Evolutionary conservation across 2,329 filamentous ascomycete genomes (phyloP).

Genomic region (Acarospora socialis): DNA sequence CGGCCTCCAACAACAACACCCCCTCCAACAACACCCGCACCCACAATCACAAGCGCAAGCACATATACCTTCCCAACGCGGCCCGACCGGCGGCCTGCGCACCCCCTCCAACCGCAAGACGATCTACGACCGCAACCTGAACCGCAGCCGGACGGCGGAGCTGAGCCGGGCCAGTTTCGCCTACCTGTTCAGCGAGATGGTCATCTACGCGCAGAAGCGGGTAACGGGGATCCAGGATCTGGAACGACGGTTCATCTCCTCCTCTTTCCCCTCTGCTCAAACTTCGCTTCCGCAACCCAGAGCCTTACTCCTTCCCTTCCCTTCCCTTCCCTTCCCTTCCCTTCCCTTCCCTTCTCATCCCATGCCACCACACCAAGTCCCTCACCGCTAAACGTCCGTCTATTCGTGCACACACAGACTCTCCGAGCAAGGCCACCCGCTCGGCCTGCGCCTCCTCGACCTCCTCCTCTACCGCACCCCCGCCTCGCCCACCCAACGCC

Average conservation of each 20-base stretch:
- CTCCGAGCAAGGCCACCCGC: conserved; percentile 81
- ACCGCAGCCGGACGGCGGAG: conserved; percentile 76
- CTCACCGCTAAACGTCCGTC: background rate
- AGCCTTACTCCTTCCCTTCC: background rate
- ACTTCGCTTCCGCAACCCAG: background rate
- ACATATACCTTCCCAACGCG: conserved; percentile 19
- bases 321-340: no score
- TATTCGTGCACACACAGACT: conserved; percentile 54
- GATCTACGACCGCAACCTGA: conserved; percentile 92
- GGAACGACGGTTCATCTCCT: conserved; percentile 59
- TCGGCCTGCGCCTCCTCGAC: conserved; percentile 88
- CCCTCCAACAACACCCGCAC: conserved; percentile 24
- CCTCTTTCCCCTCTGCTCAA: conserved; percentile 1
- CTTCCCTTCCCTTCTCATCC: background rate
- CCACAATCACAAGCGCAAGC: no score
- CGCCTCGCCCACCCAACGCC: conserved; percentile 59
- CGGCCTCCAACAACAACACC: conserved; percentile 30
- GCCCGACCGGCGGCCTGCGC: conserved; percentile 47
- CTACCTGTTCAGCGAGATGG: conserved; percentile 93
- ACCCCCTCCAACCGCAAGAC: conserved; percentile 90
- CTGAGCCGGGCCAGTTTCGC: conserved; percentile 89
- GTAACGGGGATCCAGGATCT: conserved; percentile 89
- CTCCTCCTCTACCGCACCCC: conserved; percentile 73
- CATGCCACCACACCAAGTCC: background rate
- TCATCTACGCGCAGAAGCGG: conserved; percentile 78